Percentiles rank a stretch among this genome's conserved stretches.
Conservation (phyloP, 164 flowering plant genomes). For the Echeveria elegans region DNA sequence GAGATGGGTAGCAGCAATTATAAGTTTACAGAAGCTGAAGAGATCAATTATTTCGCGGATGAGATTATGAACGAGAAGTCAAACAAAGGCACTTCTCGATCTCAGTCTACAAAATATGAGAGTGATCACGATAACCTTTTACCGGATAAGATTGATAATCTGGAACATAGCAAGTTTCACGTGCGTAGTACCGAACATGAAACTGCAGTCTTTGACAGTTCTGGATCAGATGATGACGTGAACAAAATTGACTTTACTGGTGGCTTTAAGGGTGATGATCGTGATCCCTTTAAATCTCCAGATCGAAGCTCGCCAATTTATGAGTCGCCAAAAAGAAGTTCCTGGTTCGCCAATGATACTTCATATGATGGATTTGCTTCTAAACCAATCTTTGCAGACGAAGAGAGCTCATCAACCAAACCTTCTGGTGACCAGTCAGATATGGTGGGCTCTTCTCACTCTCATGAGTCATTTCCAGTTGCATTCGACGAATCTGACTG, state of each 20-base stretch:
- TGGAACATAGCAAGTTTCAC: constrained; percentile 23
- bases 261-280: background rate
- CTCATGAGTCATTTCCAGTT: background rate
- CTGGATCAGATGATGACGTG: constrained; percentile 53
- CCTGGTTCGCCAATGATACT: background rate
- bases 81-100: background rate
- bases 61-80: constrained; percentile 18
- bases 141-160: constrained; percentile 18
- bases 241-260: constrained; percentile 17
- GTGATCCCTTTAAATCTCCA: constrained; percentile 3
- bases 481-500: background rate
- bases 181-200: constrained; percentile 5
- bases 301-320: background rate
- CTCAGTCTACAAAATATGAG: background rate
- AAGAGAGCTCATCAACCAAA: background rate
- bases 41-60: constrained; percentile 19
- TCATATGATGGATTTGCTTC: background rate
- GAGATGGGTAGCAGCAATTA: constrained; percentile 10
- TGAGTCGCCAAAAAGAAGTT: background rate
- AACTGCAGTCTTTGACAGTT: constrained; percentile 45
- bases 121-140: constrained; percentile 1
- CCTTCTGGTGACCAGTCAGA: background rate
- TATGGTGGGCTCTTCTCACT: background rate
- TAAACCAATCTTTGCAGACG: background rate
- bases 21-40: constrained; percentile 14